Evolutionary conservation across 768 basidiomycete species (phyloP).

Genomic region (Russula brevipes): DNA sequence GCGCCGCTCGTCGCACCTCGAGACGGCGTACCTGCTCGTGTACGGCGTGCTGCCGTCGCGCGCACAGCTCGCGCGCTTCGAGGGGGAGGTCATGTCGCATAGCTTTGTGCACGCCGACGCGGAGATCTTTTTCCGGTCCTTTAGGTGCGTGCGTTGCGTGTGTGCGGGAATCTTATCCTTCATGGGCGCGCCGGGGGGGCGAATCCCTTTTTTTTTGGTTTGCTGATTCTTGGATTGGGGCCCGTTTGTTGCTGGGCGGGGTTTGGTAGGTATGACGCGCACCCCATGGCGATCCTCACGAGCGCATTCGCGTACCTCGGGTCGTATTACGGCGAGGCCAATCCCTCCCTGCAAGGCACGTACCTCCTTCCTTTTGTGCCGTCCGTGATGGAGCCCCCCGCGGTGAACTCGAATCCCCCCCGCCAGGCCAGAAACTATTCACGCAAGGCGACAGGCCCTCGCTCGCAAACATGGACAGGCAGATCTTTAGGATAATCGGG

Average conservation of each 20-base stretch:
- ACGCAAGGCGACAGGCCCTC: conserved; percentile 62
- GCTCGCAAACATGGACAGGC: conserved; percentile 82
- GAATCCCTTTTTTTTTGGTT: background rate
- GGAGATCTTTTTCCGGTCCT: conserved; percentile 40
- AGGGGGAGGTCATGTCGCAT: conserved; percentile 76
- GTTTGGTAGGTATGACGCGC: conserved; percentile 69
- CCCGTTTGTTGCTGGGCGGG: background rate
- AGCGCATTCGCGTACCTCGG: conserved; percentile 86
- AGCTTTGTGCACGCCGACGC: conserved; percentile 42
- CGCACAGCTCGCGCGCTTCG: conserved; percentile 56
- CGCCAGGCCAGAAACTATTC: conserved; percentile 67
- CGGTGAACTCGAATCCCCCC: background rate
- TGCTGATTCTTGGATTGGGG: background rate
- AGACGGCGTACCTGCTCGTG: conserved; percentile 81
- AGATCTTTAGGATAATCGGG: conserved; percentile 83
- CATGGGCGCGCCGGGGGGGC: background rate
- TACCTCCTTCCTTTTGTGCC: background rate
- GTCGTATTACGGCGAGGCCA: conserved; percentile 82
- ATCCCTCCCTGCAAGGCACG: conserved; percentile 78
- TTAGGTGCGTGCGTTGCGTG: conserved; percentile 32
- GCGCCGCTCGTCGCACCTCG: conserved; percentile 70
- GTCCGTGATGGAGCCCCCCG: background rate
- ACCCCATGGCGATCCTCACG: conserved; percentile 87
- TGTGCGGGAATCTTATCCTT: too few relatives aligned
- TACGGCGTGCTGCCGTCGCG: conserved; percentile 75